Base-by-base conservation (phyloP, 2,329 filamentous ascomycete species). In the Daldinia eschscholtzii region DNA sequence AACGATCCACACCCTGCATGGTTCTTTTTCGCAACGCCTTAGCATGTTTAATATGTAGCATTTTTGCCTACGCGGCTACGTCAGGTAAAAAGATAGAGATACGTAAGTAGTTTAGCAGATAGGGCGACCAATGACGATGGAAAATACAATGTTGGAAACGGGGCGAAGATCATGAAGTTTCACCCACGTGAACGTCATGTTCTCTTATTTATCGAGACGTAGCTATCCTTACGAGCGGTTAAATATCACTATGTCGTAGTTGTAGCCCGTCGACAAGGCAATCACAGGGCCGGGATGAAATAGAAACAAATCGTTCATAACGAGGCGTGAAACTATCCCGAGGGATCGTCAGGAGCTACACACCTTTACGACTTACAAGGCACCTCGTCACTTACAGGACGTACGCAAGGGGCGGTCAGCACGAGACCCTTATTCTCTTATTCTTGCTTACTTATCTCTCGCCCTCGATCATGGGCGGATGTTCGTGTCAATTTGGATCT, bases 91-190 rank as follows among this genome's bases (percentile, higher is more conserved):
- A 57, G 50, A 59, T 44, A 23, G 61, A 60, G n/a, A 56, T 35
- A 44, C 46, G 28, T 52, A 48, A 18, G 33, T 20, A 58, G 42
- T 61, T 35, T 37, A 56, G 48, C 52, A 70, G 67, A 57, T 72
- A 72, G 70, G 70, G 70, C 70, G 70, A 53, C 70, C 70, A 72
- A 72, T 72, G 61, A 59, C 10, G 53, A 61, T 13, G 12, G 20
- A 26, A 28, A 41, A 20, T 61, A 23, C 3, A 15, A 48, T 15
- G 63, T 61, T 41, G 57, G 61, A 67, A 46, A 57, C 12, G 57
- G 13, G 15, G 5, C 46, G 28, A 52, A 57, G 37, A 66, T 68
- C 46, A 58, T 57, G 28, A 52, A 65, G 62, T 68, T 48, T 70
- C 67, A 50, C 75, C 75, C 15, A 61, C 65, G 44, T 70, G 64